These are phyloP conservation scores for Thelonectria olida DNA, from an alignment of 2,329 filamentous ascomycete species.

Conservation along the genomic window DNA sequence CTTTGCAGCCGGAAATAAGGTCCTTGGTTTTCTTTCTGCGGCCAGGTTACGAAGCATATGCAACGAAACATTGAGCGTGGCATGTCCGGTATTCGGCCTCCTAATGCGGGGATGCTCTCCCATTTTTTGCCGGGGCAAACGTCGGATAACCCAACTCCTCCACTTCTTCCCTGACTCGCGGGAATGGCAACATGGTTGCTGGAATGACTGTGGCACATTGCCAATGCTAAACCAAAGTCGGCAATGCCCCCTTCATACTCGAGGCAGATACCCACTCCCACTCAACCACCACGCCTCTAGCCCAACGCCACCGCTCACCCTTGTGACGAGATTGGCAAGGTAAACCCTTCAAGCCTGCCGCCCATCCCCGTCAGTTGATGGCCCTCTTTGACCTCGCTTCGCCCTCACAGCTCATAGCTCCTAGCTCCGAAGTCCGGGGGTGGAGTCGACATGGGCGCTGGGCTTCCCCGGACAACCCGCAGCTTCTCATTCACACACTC, in stretches of 20 bases:
- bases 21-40: too few relatives aligned
- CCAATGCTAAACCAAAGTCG: neutral
- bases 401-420: too few relatives aligned
- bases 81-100: neutral
- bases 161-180: neutral
- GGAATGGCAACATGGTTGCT: neutral
- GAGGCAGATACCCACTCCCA: neutral
- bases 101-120: conserved; percentile 11
- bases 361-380: too few relatives aligned
- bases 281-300: neutral
- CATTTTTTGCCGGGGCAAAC: conserved; percentile 11
- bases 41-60: too few relatives aligned
- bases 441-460: conserved; percentile 11
- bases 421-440: conserved; percentile 5
- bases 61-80: neutral
- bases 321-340: conserved; percentile 13
- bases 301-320: conserved; percentile 9
- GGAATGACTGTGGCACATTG: neutral
- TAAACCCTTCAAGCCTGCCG: neutral
- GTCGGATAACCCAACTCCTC: neutral
- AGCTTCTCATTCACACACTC: neutral
- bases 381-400: conserved; percentile 2
- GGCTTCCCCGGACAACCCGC: conserved; percentile 13
- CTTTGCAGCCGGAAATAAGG: too few relatives aligned
- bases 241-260: neutral